phyloP scores from a whole-genome alignment of 2,329 filamentous ascomycete genomes.

The Exophiala viscosa region DNA sequence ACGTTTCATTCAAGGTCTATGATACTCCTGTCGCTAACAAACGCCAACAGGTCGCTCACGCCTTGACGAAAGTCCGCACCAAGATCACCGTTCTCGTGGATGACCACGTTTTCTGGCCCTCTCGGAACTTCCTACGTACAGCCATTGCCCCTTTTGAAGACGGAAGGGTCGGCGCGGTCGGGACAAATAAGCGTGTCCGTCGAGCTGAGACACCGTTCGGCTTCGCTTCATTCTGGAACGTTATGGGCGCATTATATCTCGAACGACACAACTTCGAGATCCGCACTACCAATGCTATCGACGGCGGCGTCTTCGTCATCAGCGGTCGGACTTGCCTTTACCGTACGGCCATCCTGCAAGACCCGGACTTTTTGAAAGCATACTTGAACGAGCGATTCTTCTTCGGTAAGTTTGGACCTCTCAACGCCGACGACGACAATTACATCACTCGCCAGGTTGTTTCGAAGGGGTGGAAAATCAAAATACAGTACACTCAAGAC shows the following conservation, averaged over 20 bases:
- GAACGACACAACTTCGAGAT: slow-evolving; percentile 62
- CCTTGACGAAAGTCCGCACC: slow-evolving; percentile 38
- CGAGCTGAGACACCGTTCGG: slow-evolving; percentile 32
- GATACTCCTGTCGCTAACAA: slow-evolving; percentile 43
- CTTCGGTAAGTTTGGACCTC: slow-evolving; percentile 42
- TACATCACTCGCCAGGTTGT: slow-evolving; percentile 56
- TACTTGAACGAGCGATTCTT: slow-evolving; percentile 54
- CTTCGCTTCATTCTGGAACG: slow-evolving; percentile 45
- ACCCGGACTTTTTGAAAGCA: slow-evolving; percentile 39
- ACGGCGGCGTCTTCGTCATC: slow-evolving; percentile 58
- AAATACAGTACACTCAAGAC: slow-evolving; percentile 52
- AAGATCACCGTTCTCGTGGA: slow-evolving; percentile 48
- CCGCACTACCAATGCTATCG: slow-evolving; percentile 52
- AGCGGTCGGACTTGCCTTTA: slow-evolving; percentile 55
- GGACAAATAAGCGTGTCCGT: slow-evolving; percentile 54
- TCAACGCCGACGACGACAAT: slow-evolving; percentile 60
- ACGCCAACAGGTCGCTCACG: slow-evolving; percentile 47
- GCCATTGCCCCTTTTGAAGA: slow-evolving; percentile 47
- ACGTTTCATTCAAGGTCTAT: slow-evolving; percentile 30
- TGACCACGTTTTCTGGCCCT: slow-evolving; percentile 53
- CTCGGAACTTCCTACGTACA: slow-evolving; percentile 38
- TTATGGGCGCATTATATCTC: slow-evolving; percentile 58
- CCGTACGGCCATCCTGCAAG: slow-evolving; percentile 49
- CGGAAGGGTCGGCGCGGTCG: slow-evolving; percentile 50
- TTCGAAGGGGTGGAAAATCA: slow-evolving; percentile 50